Evolutionary conservation across 768 basidiomycete species (phyloP).

Genomic region (Tulasnella calospora): DNA sequence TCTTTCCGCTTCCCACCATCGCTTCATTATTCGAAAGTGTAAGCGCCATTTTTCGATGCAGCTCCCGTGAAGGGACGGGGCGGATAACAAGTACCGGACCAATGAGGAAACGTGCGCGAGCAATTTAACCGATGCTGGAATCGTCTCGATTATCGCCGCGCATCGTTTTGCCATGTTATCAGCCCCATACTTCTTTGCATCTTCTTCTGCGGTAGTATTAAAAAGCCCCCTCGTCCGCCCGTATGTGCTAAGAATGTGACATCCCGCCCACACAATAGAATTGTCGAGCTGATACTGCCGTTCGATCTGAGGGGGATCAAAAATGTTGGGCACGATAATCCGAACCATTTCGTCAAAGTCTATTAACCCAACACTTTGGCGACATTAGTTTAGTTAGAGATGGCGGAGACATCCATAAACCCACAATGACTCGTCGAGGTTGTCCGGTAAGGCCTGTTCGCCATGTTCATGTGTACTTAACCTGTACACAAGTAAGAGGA

Average conservation of each 20-base stretch:
- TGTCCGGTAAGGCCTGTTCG: neutral
- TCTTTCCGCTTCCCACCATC: neutral
- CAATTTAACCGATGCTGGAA: neutral
- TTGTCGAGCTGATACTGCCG: neutral
- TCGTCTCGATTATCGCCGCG: neutral
- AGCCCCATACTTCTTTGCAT: neutral
- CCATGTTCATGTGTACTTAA: neutral
- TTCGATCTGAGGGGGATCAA: neutral
- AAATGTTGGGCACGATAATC: neutral
- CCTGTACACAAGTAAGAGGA: neutral
- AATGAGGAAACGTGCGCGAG: neutral
- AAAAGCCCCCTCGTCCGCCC: neutral
- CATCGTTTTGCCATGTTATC: neutral
- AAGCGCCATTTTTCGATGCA: neutral
- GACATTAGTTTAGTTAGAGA: neutral
- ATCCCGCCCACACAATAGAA: neutral
- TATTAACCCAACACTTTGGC: neutral
- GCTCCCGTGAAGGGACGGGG: neutral
- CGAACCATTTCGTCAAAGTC: neutral
- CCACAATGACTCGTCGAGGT: neutral
- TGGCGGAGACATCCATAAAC: neutral
- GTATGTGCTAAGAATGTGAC: neutral
- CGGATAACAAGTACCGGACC: neutral
- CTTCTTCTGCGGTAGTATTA: neutral
- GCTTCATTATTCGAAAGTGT: neutral